Base-by-base conservation (phyloP, 106 monocot genomes). In the Xerophyta viscosa region DNA sequence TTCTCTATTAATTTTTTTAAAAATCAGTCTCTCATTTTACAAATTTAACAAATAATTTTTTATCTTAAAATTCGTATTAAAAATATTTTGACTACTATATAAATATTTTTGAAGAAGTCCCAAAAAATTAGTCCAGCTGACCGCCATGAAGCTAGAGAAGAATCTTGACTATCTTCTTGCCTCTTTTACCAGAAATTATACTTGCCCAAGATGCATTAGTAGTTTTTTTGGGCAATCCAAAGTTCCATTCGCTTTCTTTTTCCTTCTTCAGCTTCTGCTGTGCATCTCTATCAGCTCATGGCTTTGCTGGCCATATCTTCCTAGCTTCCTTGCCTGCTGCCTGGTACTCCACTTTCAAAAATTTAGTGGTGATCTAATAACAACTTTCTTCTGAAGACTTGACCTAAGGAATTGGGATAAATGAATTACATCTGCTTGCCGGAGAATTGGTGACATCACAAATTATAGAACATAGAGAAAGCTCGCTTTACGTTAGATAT, bases 371-470 rank as follows among this genome's bases (percentile, higher is more conserved):
- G 86, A 61, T 36, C 76, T 70, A 33, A 87, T 54, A 24, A 78
- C 49, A 22, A 79, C 73, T 60, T 79, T 92, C 83, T 92, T 92
- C 48, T 82, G 82, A 7, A 86, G 64, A 37, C 41, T 20, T 74
- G 1, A 26, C 25, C 8, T 48, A n/a, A 15, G 87, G 82, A 44
- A 74, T 19, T 3, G 82, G 77, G 41, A 82, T 75, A 1, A 87
- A 62, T 6, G 82, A 82, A 10, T 68, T 58, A 6, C 81, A 67
- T 0, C 91, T 56, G 1, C 54, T 27, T 19, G 62, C 46, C 7
- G 79, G 65, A 54, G 53, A 33, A 5, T 33, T 26, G 0, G 64
- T 62, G 31, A 65, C 22, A 3, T 37, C 27, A 13, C 57, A 55
- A 41, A 25, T 12, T 28, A 24, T 26, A 27, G 47, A 22, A 31